A percentile compares a stretch with the other conserved stretches of the same genome.
Conservation (phyloP, 306 rosid species). For the Sicyos baderoa region DNA sequence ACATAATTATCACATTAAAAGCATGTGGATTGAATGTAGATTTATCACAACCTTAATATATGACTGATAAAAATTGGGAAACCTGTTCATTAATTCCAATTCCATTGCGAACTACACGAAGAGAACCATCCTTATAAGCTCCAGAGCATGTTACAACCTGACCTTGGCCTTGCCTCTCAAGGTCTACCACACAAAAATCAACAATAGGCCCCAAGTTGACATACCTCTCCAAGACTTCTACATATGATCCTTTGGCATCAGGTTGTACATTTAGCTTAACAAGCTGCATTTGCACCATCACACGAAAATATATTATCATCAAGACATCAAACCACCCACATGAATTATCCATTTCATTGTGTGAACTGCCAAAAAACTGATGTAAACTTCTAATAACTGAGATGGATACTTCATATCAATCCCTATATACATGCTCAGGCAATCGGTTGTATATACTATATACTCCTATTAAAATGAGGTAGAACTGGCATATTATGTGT, state of each 20-base stretch:
- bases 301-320: background rate
- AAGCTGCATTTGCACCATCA: constrained; percentile 56
- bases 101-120: constrained; percentile 88
- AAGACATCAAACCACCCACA: background rate
- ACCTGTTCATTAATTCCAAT: constrained; percentile 98
- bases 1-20: constrained; percentile 14
- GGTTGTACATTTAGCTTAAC: constrained; percentile 76
- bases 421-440: background rate
- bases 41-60: background rate
- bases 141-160: constrained; percentile 99
- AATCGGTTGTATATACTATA: background rate
- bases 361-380: background rate
- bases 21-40: background rate
- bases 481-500: background rate
- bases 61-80: constrained; percentile 19
- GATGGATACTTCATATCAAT: background rate
- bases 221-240: constrained; percentile 82
- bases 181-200: constrained; percentile 97
- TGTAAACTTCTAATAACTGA: background rate
- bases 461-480: background rate
- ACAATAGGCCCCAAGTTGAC: constrained; percentile 96
- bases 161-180: constrained; percentile 99
- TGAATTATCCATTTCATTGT: background rate
- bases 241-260: constrained; percentile 87
- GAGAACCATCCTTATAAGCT: constrained; percentile 98